Base-by-base conservation (phyloP, 257 asterid species). In the Vinca minor region DNA sequence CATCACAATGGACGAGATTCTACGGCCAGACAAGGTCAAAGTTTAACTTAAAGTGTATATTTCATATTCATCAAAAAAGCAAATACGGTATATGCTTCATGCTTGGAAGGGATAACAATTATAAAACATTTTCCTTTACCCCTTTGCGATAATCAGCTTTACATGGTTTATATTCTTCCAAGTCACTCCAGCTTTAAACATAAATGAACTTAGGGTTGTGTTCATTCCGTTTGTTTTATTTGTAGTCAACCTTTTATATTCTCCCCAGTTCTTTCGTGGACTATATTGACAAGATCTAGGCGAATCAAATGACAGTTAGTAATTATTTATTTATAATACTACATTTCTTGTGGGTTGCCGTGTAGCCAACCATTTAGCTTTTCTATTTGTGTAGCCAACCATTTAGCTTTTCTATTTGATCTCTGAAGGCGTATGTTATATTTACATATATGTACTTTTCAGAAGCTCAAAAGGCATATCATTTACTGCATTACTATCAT, bases 21-120 rank as follows among this genome's bases (percentile, higher is more conserved):
- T 79, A 73, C 88, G 98, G 56, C 93, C 96, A 4, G 91, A 92
- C 79, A 92, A 92, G 96, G 98, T 91, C 75, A 28, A 56, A 56
- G 49, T 46, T 67, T 68, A 21, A 48, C 28, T 64, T 54, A 44
- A 55, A 47, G 46, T n/a, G n/a, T n/a, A n/a, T n/a, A n/a, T n/a
- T n/a, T n/a, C n/a, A n/a, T n/a, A n/a, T n/a, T n/a, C n/a, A n/a
- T n/a, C n/a, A n/a, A n/a, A n/a, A n/a, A n/a, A n/a, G n/a, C n/a
- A n/a, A n/a, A n/a, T n/a, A n/a, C n/a, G n/a, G n/a, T n/a, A n/a
- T n/a, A n/a, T n/a, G n/a, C 41, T 46, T 14, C 18, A 49, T 29
- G 35, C 49, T 31, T 65, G 32, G n/a, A 42, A 18, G 38, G 62
- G 28, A 32, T 20, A 64, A 48, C 23, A 0, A 48, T 50, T 26